Percentiles rank a stretch among this genome's conserved stretches.
Evolutionary conservation across 352 stramenopile species (phyloP).

Genomic region (Stramenopiles sp.): DNA sequence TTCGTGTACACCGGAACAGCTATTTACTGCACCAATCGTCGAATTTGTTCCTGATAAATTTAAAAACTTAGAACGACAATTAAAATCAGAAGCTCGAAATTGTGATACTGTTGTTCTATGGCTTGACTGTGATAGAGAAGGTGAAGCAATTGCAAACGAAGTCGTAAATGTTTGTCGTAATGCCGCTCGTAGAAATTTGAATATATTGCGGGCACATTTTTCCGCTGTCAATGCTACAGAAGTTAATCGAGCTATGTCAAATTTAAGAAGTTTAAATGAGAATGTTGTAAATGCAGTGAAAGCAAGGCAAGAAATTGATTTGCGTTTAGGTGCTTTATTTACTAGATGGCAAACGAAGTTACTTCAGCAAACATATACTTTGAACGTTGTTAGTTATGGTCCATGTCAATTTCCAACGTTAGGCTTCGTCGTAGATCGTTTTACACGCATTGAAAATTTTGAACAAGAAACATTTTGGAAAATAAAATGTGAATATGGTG

Average conservation of each 20-base stretch:
- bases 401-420: constrained; percentile 99
- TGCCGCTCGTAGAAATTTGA: constrained; percentile 38
- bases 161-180: constrained; percentile 60
- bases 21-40: constrained; percentile 69
- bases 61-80: constrained; percentile 53
- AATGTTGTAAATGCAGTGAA: constrained; percentile 53
- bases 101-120: constrained; percentile 77
- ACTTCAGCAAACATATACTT: constrained; percentile 62
- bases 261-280: constrained; percentile 35
- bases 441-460: constrained; percentile 62
- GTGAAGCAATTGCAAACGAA: constrained; percentile 98
- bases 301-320: constrained; percentile 76
- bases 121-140: constrained; percentile 99
- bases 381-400: constrained; percentile 86
- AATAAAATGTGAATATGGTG: constrained; percentile 51
- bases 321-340: constrained; percentile 75
- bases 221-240: constrained; percentile 72
- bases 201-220: constrained; percentile 66
- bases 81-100: constrained; percentile 51
- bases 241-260: constrained; percentile 46
- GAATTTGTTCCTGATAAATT: neutral
- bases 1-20: constrained; percentile 65
- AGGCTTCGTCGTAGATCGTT: constrained; percentile 80
- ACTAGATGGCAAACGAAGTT: constrained; percentile 83
- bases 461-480: constrained; percentile 50